A percentile compares a stretch with the other conserved stretches of the same genome.
phyloP scores from a whole-genome alignment of 306 rosid genomes.

The Vigna trinervia region DNA sequence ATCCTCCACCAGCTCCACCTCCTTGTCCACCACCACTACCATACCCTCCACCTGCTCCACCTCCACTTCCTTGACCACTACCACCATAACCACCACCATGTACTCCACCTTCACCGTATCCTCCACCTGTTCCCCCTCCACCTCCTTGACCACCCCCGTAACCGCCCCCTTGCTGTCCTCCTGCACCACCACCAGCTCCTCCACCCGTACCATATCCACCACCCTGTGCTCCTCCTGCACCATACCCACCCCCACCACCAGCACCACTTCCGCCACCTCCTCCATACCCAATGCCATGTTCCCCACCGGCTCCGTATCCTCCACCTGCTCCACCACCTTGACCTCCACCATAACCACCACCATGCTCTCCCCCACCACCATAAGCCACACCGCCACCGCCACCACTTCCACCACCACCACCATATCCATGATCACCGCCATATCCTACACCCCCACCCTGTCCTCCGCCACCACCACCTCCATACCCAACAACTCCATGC shows the following conservation, averaged over 20 bases:
- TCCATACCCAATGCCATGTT: constrained; percentile 30
- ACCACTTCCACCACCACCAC: constrained; percentile 41
- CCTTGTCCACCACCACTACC: constrained; percentile 42
- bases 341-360: constrained; percentile 30
- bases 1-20: constrained; percentile 39
- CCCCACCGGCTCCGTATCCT: constrained; percentile 40
- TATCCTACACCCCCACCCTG: constrained; percentile 43
- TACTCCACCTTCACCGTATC: constrained; percentile 34
- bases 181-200: constrained; percentile 37
- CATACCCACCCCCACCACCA: constrained; percentile 40
- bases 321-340: constrained; percentile 41
- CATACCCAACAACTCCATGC: constrained; percentile 50
- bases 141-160: constrained; percentile 42
- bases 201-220: constrained; percentile 46
- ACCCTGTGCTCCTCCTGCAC: constrained; percentile 44
- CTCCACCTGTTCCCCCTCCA: constrained; percentile 41
- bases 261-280: constrained; percentile 47
- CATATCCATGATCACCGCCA: constrained; percentile 43
- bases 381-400: constrained; percentile 42
- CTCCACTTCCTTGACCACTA: constrained; percentile 25
- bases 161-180: too few relatives aligned
- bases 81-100: constrained; percentile 41
- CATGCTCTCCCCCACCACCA: constrained; percentile 29
- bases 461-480: constrained; percentile 51
- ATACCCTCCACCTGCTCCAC: constrained; percentile 41